A percentile compares a stretch with the other conserved stretches of the same genome.
Conservation (phyloP, 352 stramenopile genomes). For the Pythium monospermum region DNA sequence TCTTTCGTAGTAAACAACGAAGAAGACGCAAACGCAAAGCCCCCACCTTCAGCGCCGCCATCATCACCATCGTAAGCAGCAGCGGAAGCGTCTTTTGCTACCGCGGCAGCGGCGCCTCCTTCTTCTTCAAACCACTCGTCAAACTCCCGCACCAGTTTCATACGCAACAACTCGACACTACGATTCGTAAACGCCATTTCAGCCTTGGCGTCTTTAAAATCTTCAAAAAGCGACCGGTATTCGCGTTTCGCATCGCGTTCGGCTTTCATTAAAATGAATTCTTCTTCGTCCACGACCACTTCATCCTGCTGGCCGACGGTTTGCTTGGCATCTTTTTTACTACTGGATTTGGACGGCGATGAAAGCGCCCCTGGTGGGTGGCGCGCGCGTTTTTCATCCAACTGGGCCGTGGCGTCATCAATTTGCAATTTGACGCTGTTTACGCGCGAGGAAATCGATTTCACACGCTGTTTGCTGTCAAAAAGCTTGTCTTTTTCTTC, state of each 20-base stretch:
- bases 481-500: conserved; percentile 75
- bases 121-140: conserved; percentile 78
- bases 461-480: conserved; percentile 64
- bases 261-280: conserved; percentile 84
- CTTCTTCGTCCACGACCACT: conserved; percentile 90
- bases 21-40: conserved; percentile 5
- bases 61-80: conserved; percentile 30
- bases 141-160: conserved; percentile 78
- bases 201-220: conserved; percentile 71
- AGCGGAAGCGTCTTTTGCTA: conserved; percentile 32
- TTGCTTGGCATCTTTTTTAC: conserved; percentile 10
- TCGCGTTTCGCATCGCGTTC: conserved; percentile 84
- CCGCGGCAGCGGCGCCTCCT: conserved; percentile 23
- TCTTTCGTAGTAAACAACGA: conserved; percentile 29
- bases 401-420: conserved; percentile 46
- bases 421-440: conserved; percentile 80
- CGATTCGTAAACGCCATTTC: conserved; percentile 63
- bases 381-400: conserved; percentile 62
- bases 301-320: conserved; percentile 28
- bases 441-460: conserved; percentile 63
- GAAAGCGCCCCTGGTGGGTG: conserved; percentile 4
- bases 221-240: conserved; percentile 78
- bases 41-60: conserved; percentile 4
- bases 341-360: neutral
- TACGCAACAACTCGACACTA: conserved; percentile 70